Conservation (phyloP, 371 early-diverging fungal genomes). For the Mortierella sp. region DNA sequence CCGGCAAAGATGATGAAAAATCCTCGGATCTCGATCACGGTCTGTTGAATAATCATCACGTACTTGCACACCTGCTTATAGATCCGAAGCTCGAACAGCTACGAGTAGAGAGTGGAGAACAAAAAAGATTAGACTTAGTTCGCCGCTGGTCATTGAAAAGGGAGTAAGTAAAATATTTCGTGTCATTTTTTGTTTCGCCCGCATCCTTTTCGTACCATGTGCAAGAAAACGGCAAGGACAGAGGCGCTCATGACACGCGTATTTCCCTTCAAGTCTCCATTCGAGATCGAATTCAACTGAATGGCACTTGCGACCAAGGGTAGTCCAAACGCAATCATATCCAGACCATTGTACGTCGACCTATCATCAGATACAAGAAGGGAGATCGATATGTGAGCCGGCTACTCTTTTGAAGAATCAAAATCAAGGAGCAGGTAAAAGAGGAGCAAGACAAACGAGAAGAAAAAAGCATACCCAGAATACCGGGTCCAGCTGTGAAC, state of each 20-base stretch:
- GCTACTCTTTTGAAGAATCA: not conserved
- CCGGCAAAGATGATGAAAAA: slow-evolving; percentile 46
- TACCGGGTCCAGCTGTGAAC: slow-evolving; percentile 14
- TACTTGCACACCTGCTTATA: slow-evolving; percentile 35
- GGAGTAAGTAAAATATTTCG: not conserved
- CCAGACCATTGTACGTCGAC: slow-evolving; percentile 20
- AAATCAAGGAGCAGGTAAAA: not conserved
- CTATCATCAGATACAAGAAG: not conserved
- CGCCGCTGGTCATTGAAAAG: not conserved
- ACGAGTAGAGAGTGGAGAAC: not conserved
- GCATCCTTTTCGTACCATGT: slow-evolving; percentile 16
- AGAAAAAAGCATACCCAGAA: not conserved
- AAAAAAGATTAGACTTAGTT: not conserved
- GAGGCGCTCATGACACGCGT: slow-evolving; percentile 19
- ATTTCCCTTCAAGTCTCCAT: not conserved
- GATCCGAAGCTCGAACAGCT: slow-evolving; percentile 46
- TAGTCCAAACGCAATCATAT: slow-evolving; percentile 11
- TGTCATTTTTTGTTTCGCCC: not conserved
- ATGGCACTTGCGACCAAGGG: slow-evolving; percentile 13
- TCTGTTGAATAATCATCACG: slow-evolving; percentile 36
- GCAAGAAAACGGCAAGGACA: slow-evolving; percentile 19
- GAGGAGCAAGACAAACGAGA: not conserved
- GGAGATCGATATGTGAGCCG: too few species aligned
- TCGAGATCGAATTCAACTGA: slow-evolving; percentile 8
- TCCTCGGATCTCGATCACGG: slow-evolving; percentile 22